These are phyloP conservation scores for Pistacia integerrima DNA, from an alignment of 345 rosid species.

Conservation along the genomic window DNA sequence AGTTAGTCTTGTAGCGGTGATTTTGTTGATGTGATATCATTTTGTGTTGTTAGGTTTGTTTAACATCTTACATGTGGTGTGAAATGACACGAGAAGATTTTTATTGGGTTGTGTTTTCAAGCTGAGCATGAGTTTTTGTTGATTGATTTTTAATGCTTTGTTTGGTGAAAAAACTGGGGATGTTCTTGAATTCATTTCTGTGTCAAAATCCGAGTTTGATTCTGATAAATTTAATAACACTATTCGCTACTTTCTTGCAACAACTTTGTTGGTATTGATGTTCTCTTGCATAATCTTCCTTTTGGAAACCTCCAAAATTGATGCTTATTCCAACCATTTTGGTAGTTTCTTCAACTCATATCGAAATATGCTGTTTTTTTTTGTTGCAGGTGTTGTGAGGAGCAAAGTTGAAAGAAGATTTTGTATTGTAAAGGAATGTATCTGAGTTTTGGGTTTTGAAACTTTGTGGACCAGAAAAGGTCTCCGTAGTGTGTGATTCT, in stretches of 20 bases:
- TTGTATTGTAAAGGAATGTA: constrained; percentile 32
- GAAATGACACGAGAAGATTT: constrained; percentile 14
- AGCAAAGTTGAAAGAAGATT: constrained; percentile 21
- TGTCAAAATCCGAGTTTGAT: constrained; percentile 30
- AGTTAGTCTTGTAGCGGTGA: background rate
- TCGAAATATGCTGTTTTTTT: constrained; percentile 39
- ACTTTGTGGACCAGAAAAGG: constrained; percentile 32
- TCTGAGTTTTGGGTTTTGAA: constrained; percentile 30
- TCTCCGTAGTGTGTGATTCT: constrained; percentile 32
- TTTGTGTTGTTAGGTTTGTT: constrained; percentile 25
- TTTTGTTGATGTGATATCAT: constrained; percentile 19
- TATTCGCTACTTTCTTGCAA: constrained; percentile 20
- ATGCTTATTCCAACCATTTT: constrained; percentile 48
- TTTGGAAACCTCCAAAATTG: constrained; percentile 40
- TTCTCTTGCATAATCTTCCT: constrained; percentile 24
- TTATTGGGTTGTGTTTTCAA: constrained; percentile 18
- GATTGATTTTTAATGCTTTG: constrained; percentile 4
- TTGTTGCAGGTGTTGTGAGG: constrained; percentile 41
- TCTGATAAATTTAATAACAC: background rate
- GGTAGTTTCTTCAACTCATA: constrained; percentile 44
- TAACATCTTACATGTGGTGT: constrained; percentile 22
- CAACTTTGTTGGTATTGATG: constrained; percentile 47
- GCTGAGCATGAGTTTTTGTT: constrained; percentile 19
- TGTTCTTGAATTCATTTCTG: constrained; percentile 29
- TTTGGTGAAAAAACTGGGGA: constrained; percentile 23